phyloP scores from a whole-genome alignment of 805 yeast genomes.

The Lipomyces japonicus region DNA sequence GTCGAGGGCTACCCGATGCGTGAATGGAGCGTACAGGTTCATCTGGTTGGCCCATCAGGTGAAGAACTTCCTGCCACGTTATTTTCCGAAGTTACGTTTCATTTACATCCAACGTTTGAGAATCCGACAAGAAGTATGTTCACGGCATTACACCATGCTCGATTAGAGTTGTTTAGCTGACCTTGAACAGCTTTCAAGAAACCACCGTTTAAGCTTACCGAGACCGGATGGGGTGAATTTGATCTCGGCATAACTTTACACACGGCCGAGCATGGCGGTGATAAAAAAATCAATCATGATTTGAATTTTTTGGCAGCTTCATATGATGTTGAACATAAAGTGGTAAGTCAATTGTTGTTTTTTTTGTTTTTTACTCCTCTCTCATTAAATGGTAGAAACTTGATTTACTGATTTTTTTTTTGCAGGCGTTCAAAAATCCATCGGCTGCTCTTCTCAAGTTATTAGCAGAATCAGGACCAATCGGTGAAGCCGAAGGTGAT shows the following conservation, averaged over 20 bases:
- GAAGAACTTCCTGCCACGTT: constrained; percentile 79
- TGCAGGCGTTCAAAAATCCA: constrained; percentile 60
- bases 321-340: constrained; percentile 72
- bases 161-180: background rate
- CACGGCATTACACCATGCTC: background rate
- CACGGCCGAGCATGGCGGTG: constrained; percentile 82
- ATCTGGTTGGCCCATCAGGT: constrained; percentile 73
- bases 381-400: background rate
- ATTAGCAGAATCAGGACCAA: constrained; percentile 76
- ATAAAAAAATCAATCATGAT: constrained; percentile 80
- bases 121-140: constrained; percentile 65
- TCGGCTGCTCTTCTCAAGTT: constrained; percentile 70
- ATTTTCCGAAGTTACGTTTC: constrained; percentile 88
- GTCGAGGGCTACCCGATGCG: constrained; percentile 93
- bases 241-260: constrained; percentile 78
- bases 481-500: constrained; percentile 51
- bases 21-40: constrained; percentile 80
- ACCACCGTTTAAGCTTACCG: constrained; percentile 82
- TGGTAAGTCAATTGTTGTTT: constrained; percentile 35
- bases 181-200: constrained; percentile 53
- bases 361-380: background rate
- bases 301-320: constrained; percentile 76
- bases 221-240: constrained; percentile 98
- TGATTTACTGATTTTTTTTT: background rate
- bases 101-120: constrained; percentile 89